Base-by-base conservation (phyloP, 2,329 filamentous ascomycete species). In the Didymella glomerata region DNA sequence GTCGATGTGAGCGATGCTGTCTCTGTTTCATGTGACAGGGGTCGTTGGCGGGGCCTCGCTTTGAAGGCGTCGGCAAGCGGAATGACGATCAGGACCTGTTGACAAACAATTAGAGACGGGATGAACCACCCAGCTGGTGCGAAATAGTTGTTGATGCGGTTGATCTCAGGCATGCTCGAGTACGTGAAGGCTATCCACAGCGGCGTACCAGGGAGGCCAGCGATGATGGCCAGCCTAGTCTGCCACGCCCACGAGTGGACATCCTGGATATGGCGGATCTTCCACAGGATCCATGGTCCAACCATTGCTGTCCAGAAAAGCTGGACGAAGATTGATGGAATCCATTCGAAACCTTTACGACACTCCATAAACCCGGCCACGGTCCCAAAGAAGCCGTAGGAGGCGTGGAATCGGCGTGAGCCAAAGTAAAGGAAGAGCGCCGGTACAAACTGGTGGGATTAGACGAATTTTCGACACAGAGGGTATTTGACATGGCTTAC, bases 271-370 rank as follows among this genome's bases (percentile, higher is more conserved):
- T 67, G 68, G 16, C 75, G 71, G 44, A 77, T 76, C 61, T 76
- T 76, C 75, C 74, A 76, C 0, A 77, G 62, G 38, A 77, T 75
- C 72, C 73, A 77, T 1, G 75, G 75, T 8, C 75, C 75, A 30
- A 77, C 70, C 22, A 74, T 34, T 10, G 71, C 66, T 11, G 72
- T 75, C 75, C 75, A 77, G 55, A 77, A 76, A 4, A 77, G 61
- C 44, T 77, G 75, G 3, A 76, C 64, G 20, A 76, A 62, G 14
- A 77, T 77, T 10, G 75, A 77, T 24, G 75, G 75, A 2, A 76
- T 59, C 75, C 89, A 91, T 78, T 91, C 89, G 82, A 84, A 88
- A 9, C 89, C 88, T 57, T 75, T 66, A 63, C 81, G 71, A 64
- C 77, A 82, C 57, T 71, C 59, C 49, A 76, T 73, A 64, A 82